Percentiles rank a stretch among this genome's conserved stretches.
Evolutionary conservation across 495 filamentous ascomycete species (phyloP).

Genomic region (Daldinia loculata): DNA sequence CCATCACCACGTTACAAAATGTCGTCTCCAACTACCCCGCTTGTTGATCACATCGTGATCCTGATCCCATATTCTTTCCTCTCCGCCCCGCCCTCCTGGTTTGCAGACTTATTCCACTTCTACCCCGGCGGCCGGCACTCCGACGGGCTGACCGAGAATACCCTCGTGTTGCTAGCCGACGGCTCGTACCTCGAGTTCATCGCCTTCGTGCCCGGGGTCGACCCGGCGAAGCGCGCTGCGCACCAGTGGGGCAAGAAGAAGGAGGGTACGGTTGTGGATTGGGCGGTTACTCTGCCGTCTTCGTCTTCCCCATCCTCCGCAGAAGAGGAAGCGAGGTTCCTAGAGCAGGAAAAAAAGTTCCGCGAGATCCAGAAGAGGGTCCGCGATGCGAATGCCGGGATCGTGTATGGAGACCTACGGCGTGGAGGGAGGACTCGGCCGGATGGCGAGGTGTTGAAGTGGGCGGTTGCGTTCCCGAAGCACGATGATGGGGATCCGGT

Average conservation of each 20-base stretch:
- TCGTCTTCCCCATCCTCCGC: background rate
- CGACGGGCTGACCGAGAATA: conserved; percentile 64
- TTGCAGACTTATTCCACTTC: conserved; percentile 62
- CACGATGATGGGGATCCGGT: conserved; percentile 39
- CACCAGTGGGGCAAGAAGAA: conserved; percentile 62
- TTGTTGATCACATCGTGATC: conserved; percentile 67
- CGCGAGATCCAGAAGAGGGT: conserved; percentile 41
- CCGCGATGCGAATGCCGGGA: conserved; percentile 36
- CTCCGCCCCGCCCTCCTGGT: conserved; percentile 53
- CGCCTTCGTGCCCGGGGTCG: conserved; percentile 60
- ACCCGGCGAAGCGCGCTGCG: conserved; percentile 47
- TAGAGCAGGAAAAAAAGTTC: conserved; percentile 41
- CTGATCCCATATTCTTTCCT: conserved; percentile 58
- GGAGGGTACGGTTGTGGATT: conserved; percentile 61
- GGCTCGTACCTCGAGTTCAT: conserved; percentile 69
- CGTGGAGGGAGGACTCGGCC: conserved; percentile 54
- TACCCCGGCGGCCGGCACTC: conserved; percentile 62
- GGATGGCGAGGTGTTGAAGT: conserved; percentile 58
- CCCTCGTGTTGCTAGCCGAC: conserved; percentile 63
- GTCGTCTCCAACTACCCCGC: conserved; percentile 31
- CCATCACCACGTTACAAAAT: background rate
- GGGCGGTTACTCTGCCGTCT: conserved; percentile 55
- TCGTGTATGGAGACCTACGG: conserved; percentile 53
- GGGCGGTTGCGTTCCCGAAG: conserved; percentile 61
- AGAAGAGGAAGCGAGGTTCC: conserved; percentile 29